Evolutionary conservation across 163 green algal genomes (phyloP).

Genomic region (Chlorella variabilis): DNA sequence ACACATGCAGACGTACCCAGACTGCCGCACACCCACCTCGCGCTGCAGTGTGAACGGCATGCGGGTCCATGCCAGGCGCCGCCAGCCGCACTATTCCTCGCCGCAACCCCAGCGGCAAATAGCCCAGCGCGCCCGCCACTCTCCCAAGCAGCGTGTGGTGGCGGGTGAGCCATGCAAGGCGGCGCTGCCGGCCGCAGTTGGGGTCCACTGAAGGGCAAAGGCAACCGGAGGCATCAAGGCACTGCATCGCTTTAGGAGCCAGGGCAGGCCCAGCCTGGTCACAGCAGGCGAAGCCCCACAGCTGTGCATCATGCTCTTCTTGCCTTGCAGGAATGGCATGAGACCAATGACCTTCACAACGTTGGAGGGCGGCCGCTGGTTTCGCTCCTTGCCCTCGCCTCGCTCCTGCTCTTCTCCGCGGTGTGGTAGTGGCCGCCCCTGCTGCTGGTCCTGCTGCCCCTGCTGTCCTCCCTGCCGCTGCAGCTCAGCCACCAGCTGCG

Average conservation of each 20-base stretch:
- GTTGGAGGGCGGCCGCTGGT: background rate
- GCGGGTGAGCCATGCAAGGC: conserved; percentile 7
- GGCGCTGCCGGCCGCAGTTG: conserved; percentile 14
- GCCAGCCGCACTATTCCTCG: background rate
- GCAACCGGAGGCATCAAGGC: background rate
- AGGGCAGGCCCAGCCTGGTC: background rate
- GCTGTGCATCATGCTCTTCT: background rate
- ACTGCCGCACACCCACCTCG: background rate
- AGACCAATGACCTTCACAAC: conserved; percentile 14
- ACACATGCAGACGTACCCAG: too few relatives aligned
- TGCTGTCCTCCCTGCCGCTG: background rate
- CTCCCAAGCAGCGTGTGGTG: background rate
- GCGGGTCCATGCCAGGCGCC: background rate
- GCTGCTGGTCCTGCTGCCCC: conserved; percentile 2
- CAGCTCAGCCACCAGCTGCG: background rate
- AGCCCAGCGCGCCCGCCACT: background rate
- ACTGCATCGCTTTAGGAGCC: too few relatives aligned
- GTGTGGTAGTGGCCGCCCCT: too few relatives aligned
- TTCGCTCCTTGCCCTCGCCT: background rate
- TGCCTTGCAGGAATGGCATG: conserved; percentile 17
- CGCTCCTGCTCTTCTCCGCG: background rate
- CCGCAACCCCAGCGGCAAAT: background rate
- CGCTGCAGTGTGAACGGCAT: conserved; percentile 13
- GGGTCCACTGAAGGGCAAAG: conserved; percentile 22
- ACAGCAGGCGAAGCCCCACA: too few relatives aligned